Evolutionary conservation across 1,284 basidiomycete species (phyloP).

Genomic region (Inonotus hispidus): DNA sequence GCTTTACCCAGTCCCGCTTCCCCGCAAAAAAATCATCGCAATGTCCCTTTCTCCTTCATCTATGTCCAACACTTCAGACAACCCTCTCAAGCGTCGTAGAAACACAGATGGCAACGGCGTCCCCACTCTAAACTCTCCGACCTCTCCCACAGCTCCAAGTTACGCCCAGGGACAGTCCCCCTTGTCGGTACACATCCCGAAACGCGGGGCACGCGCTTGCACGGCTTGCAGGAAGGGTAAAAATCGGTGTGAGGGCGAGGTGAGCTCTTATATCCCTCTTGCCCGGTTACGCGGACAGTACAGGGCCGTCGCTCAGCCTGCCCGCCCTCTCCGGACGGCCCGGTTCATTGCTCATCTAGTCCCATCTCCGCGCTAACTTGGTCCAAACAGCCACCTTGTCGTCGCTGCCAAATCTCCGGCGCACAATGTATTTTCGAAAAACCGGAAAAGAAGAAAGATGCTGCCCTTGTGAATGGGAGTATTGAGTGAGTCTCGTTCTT

Average conservation of each 20-base stretch:
- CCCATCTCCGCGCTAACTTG: slow-evolving; percentile 23
- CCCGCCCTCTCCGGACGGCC: slow-evolving; percentile 49
- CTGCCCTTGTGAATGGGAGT: slow-evolving; percentile 50
- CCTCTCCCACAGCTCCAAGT: slow-evolving; percentile 20
- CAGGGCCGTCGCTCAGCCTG: slow-evolving; percentile 14
- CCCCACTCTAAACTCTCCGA: slow-evolving; percentile 15
- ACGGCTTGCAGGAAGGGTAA: slow-evolving; percentile 85
- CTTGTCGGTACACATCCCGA: slow-evolving; percentile 55
- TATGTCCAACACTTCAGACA: slow-evolving; percentile 28
- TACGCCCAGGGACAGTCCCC: slow-evolving; percentile 16
- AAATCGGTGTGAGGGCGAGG: slow-evolving; percentile 90
- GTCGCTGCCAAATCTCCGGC: slow-evolving; percentile 81
- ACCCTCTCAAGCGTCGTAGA: slow-evolving; percentile 32
- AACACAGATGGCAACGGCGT: slow-evolving; percentile 24
- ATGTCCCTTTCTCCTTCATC: slow-evolving; percentile 36
- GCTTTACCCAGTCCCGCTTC: background rate
- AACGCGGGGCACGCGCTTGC: slow-evolving; percentile 74
- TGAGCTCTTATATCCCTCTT: slow-evolving; percentile 32
- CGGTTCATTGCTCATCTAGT: slow-evolving; percentile 38
- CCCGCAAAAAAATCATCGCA: background rate
- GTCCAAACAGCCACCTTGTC: slow-evolving; percentile 68
- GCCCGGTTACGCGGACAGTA: slow-evolving; percentile 1
- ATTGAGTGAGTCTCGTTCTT: slow-evolving; percentile 49
- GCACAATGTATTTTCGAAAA: slow-evolving; percentile 89
- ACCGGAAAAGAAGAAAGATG: slow-evolving; percentile 74